Evolutionary conservation across 176 grass and related monocot genomes (phyloP).

Genomic region (Oryza brachyantha): DNA sequence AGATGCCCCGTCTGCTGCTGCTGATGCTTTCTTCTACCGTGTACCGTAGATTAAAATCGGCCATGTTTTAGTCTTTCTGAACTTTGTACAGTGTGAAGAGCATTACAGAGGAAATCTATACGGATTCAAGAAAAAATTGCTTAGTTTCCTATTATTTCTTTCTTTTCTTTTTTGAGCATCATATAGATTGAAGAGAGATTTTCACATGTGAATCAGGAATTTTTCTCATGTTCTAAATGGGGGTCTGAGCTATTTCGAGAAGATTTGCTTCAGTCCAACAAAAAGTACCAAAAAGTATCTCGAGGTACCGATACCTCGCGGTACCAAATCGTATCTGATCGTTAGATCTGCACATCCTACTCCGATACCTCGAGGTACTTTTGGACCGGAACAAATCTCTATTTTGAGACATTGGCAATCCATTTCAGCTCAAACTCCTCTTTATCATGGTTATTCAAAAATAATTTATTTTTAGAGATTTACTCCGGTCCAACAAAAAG

Average conservation of each 20-base stretch:
- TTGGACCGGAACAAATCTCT: too few species aligned
- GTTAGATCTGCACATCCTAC: too few species aligned
- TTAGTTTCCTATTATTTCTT: background rate
- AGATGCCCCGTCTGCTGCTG: slow-evolving; percentile 65
- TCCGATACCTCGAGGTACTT: too few species aligned
- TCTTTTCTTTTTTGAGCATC: background rate
- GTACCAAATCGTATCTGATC: too few species aligned
- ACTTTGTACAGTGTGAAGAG: slow-evolving; percentile 48
- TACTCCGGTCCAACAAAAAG: too few species aligned
- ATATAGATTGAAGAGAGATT: background rate
- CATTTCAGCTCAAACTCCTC: background rate
- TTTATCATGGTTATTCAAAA: background rate
- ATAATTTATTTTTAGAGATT: too few species aligned
- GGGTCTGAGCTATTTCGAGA: too few species aligned
- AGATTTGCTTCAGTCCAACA: too few species aligned
- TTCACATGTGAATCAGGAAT: background rate
- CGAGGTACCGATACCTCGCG: too few species aligned
- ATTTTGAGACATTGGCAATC: background rate
- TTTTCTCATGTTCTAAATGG: background rate
- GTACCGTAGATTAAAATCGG: background rate
- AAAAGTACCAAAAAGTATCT: too few species aligned
- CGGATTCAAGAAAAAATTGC: background rate
- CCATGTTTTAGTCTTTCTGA: background rate
- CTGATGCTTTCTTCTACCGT: slow-evolving; percentile 14
- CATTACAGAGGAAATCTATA: slow-evolving; percentile 4